Evolutionary conservation across 2,329 filamentous ascomycete genomes (phyloP).

Genomic region (Periconia sp.): DNA sequence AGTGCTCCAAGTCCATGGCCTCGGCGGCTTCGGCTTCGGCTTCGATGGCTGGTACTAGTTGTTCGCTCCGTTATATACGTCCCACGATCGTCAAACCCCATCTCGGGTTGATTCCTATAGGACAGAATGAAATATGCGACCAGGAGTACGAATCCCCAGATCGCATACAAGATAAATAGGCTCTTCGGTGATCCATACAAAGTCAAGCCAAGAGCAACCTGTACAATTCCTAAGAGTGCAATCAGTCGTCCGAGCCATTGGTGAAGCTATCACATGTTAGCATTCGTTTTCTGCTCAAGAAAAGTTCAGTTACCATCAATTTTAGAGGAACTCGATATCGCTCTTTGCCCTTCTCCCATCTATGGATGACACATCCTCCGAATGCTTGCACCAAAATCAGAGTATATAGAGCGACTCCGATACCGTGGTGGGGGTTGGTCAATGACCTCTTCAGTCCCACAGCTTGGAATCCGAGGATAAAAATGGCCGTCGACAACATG

Average conservation of each 20-base stretch:
- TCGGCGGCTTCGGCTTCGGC: slow-evolving; percentile 41
- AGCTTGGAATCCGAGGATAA: slow-evolving; percentile 78
- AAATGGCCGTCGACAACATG: slow-evolving; percentile 71
- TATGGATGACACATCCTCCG: slow-evolving; percentile 69
- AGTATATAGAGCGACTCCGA: slow-evolving; percentile 79
- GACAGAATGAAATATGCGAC: slow-evolving; percentile 80
- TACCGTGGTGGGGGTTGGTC: slow-evolving; percentile 84
- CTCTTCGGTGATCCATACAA: slow-evolving; percentile 88
- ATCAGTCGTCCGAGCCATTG: slow-evolving; percentile 84
- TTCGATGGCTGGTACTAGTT: slow-evolving; percentile 48
- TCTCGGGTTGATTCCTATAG: slow-evolving; percentile 67
- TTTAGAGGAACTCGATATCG: slow-evolving; percentile 63
- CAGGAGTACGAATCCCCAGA: slow-evolving; percentile 77
- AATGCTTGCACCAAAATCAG: slow-evolving; percentile 74
- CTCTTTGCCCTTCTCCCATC: slow-evolving; percentile 58
- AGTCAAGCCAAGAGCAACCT: slow-evolving; percentile 87
- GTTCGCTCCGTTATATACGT: slow-evolving; percentile 64
- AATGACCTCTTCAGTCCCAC: slow-evolving; percentile 74
- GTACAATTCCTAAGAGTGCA: slow-evolving; percentile 80
- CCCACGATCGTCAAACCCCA: slow-evolving; percentile 61
- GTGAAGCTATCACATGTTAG: slow-evolving; percentile 70
- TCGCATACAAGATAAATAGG: slow-evolving; percentile 82
- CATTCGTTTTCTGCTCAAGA: neutral
- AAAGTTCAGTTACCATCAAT: slow-evolving; percentile 56
- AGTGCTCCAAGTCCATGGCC: slow-evolving; percentile 52